Conservation (phyloP, 2,329 filamentous ascomycete species). For the Fusarium staphyleae region DNA sequence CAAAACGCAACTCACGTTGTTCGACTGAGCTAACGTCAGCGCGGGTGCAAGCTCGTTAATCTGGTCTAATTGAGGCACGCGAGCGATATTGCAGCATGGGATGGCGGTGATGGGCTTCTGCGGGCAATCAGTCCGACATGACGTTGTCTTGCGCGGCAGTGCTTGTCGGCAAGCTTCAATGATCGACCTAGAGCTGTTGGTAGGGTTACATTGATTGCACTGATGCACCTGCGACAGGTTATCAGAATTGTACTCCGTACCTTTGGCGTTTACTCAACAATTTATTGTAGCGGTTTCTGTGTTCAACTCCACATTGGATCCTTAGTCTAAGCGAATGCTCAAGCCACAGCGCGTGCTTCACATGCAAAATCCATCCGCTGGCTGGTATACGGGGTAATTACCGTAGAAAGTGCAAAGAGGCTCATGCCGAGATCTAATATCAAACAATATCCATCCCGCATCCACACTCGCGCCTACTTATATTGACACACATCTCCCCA, state of each 20-base stretch:
- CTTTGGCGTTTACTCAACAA: too few species aligned
- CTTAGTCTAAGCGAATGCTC: neutral
- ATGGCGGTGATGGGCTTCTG: conserved; percentile 2
- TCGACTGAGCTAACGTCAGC: neutral
- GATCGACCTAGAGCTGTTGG: conserved; percentile 1
- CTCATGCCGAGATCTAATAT: conserved; percentile 3
- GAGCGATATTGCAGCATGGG: conserved; percentile 18
- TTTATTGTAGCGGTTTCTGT: neutral
- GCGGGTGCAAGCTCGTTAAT: conserved; percentile 18
- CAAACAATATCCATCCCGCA: neutral
- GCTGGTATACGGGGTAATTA: neutral
- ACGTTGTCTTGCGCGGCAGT: conserved; percentile 10
- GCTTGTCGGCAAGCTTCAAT: conserved; percentile 4
- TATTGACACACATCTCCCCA: conserved; percentile 2
- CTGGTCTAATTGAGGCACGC: conserved; percentile 22
- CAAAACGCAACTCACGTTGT: conserved; percentile 2
- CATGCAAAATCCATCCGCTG: conserved; percentile 8
- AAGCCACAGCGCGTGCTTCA: neutral
- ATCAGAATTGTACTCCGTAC: neutral
- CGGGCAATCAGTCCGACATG: neutral
- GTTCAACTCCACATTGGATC: neutral
- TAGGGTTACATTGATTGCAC: neutral
- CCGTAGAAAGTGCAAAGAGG: conserved; percentile 9
- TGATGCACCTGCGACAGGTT: too few species aligned
- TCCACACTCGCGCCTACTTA: conserved; percentile 1